Percentiles rank a stretch among this genome's conserved stretches.
These are phyloP conservation scores for Starmera dryadoides DNA, from an alignment of 805 yeast genomes.

Conservation along the genomic window DNA sequence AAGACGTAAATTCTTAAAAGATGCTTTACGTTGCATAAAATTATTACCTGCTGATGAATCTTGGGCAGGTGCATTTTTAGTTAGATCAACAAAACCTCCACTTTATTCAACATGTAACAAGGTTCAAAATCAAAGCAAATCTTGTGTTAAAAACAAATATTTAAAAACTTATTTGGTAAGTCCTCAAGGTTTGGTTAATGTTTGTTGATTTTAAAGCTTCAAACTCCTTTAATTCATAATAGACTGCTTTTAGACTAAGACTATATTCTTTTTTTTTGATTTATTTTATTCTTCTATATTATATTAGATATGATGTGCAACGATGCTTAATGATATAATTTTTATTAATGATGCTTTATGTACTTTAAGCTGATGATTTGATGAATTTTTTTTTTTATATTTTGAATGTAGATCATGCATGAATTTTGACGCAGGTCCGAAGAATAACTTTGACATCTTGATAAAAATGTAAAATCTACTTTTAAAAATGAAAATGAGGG, in stretches of 20 bases:
- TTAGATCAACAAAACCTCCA: slow-evolving; percentile 26
- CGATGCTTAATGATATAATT: not conserved
- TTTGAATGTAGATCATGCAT: too few relatives aligned
- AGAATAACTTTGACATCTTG: too few relatives aligned
- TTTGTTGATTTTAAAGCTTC: not conserved
- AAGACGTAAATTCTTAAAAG: slow-evolving; percentile 36
- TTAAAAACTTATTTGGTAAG: slow-evolving; percentile 12
- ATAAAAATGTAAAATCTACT: too few relatives aligned
- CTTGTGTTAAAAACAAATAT: slow-evolving; percentile 3
- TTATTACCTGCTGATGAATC: slow-evolving; percentile 43
- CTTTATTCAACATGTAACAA: slow-evolving; percentile 2
- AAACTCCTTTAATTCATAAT: not conserved
- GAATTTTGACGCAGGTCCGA: too few relatives aligned
- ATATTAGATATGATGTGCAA: too few relatives aligned
- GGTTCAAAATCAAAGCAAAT: not conserved
- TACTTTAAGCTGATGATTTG: too few relatives aligned
- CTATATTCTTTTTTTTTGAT: not conserved
- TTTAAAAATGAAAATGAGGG: too few relatives aligned
- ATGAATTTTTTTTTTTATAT: too few relatives aligned
- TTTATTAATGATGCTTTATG: too few relatives aligned
- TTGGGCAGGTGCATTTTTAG: slow-evolving; percentile 44
- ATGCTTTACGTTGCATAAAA: slow-evolving; percentile 50
- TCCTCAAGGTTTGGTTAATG: slow-evolving; percentile 9
- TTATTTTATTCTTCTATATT: too few relatives aligned
- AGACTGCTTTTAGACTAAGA: not conserved